Evolutionary conservation across 345 rosid genomes (phyloP).

Genomic region (Heritiera littoralis): DNA sequence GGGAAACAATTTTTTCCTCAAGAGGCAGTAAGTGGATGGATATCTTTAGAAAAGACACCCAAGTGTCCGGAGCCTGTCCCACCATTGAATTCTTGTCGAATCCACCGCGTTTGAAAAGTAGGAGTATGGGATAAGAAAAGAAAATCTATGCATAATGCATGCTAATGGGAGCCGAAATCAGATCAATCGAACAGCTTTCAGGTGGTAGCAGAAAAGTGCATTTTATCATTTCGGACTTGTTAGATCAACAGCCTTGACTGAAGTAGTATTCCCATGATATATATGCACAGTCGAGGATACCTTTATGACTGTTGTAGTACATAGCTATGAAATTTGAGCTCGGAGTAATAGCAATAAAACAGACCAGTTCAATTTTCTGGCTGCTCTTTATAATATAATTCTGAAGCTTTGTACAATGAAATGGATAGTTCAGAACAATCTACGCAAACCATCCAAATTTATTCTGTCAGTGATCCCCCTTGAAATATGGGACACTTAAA

Average conservation of each 20-base stretch:
- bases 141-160: not conserved
- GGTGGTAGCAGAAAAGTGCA: conserved; percentile 25
- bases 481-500: not conserved
- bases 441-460: not conserved
- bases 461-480: not conserved
- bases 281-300: too few species aligned
- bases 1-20: not conserved
- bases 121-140: not conserved
- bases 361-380: not conserved
- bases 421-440: not conserved
- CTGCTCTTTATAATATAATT: not conserved
- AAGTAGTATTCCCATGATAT: not conserved
- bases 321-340: too few species aligned
- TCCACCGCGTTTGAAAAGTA: conserved; percentile 15
- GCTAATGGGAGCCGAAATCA: conserved; percentile 6
- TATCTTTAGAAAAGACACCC: conserved; percentile 27
- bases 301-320: too few species aligned
- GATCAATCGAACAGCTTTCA: not conserved
- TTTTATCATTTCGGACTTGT: conserved; percentile 17
- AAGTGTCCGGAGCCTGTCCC: conserved; percentile 37
- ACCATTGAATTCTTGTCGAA: conserved; percentile 44
- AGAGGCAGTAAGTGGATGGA: not conserved
- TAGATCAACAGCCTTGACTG: conserved; percentile 25
- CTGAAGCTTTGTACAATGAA: not conserved
- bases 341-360: too few species aligned